phyloP scores from a whole-genome alignment of 805 yeast genomes.

The Zygosaccharomyces pseudorouxii region DNA sequence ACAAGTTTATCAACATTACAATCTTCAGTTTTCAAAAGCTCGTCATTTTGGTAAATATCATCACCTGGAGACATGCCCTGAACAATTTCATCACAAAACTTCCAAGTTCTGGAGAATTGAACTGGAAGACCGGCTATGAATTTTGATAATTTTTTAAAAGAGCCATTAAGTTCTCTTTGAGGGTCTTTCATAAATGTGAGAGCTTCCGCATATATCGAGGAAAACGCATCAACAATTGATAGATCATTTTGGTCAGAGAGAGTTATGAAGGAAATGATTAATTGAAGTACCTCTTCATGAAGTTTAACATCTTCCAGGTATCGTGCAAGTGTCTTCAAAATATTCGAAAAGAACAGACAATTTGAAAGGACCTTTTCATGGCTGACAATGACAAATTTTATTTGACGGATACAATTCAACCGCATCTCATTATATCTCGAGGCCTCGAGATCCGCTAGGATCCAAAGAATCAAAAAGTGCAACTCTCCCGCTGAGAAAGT shows the following conservation, averaged over 20 bases:
- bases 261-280: constrained; percentile 12
- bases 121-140: not conserved
- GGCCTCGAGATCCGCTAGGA: constrained; percentile 19
- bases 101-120: constrained; percentile 11
- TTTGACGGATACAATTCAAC: constrained; percentile 18
- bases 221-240: constrained; percentile 11
- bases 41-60: constrained; percentile 13
- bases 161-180: not conserved
- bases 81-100: constrained; percentile 14
- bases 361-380: constrained; percentile 9
- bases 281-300: constrained; percentile 16
- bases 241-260: constrained; percentile 4
- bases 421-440: constrained; percentile 8
- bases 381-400: constrained; percentile 17
- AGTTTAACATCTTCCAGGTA: constrained; percentile 11
- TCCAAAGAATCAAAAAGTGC: constrained; percentile 17
- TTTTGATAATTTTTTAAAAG: constrained; percentile 6
- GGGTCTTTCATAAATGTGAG: constrained; percentile 4
- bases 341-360: constrained; percentile 4
- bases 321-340: constrained; percentile 13
- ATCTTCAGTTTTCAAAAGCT: constrained; percentile 9
- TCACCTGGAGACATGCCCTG: constrained; percentile 8
- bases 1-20: constrained; percentile 9
- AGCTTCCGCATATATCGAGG: constrained; percentile 16
- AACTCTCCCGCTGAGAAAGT: constrained; percentile 8